Conservation (phyloP, 1,139 yeast genomes). For the Kazachstania sp. region DNA sequence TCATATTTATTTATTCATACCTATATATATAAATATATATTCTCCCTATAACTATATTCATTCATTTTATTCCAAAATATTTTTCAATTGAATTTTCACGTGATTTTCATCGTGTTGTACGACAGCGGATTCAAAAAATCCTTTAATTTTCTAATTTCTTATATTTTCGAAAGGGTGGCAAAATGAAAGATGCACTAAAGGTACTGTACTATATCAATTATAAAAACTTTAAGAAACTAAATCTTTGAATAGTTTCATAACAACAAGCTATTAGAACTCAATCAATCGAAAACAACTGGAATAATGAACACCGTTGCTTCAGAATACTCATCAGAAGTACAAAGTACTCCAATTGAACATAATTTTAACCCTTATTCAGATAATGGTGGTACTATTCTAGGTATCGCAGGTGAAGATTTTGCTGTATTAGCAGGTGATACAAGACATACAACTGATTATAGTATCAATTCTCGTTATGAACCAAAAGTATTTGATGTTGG, state of each 20-base stretch:
- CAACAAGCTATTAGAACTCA: too few relatives aligned
- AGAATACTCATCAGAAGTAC: conserved; percentile 47
- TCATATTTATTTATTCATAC: too few relatives aligned
- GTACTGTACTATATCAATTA: too few relatives aligned
- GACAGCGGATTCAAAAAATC: background rate
- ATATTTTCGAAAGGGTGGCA: background rate
- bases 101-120: background rate
- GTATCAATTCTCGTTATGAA: conserved; percentile 86
- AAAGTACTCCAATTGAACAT: conserved; percentile 71
- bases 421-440: conserved; percentile 98
- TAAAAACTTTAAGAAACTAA: too few relatives aligned
- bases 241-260: too few relatives aligned
- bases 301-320: conserved; percentile 44
- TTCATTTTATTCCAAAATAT: too few relatives aligned
- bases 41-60: too few relatives aligned
- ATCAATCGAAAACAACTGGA: too few relatives aligned
- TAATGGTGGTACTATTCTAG: conserved; percentile 95
- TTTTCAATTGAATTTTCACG: too few relatives aligned
- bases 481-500: conserved; percentile 88
- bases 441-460: conserved; percentile 89
- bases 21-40: too few relatives aligned
- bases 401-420: conserved; percentile 95
- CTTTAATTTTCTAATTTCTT: background rate
- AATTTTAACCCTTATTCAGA: conserved; percentile 93
- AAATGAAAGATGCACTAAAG: background rate